phyloP scores from a whole-genome alignment of 495 filamentous ascomycete species.

The Neurospora terricola region DNA sequence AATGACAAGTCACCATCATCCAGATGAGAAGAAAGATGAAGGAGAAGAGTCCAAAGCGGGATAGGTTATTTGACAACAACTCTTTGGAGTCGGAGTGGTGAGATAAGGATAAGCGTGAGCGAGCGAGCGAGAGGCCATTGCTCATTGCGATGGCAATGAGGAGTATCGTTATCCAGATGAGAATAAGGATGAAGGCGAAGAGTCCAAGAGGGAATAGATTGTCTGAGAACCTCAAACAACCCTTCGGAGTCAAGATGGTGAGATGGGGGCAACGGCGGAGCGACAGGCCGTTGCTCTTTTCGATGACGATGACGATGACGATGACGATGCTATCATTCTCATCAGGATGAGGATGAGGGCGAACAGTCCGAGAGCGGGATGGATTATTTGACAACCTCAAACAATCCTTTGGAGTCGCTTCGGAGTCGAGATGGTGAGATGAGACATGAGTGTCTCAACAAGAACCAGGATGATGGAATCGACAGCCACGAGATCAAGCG shows the following conservation, averaged over 20 bases:
- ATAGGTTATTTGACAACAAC: neutral
- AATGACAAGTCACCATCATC: neutral
- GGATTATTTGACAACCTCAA: neutral
- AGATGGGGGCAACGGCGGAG: neutral
- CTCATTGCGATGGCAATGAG: neutral
- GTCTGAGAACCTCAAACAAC: neutral
- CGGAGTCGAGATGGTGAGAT: neutral
- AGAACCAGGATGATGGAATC: neutral
- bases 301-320: neutral
- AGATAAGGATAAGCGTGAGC: neutral
- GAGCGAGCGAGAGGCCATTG: neutral
- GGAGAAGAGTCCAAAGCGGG: too few relatives aligned
- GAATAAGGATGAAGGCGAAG: neutral
- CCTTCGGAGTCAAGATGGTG: neutral
- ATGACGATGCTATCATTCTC: neutral
- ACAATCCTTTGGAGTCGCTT: neutral
- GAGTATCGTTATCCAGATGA: neutral
- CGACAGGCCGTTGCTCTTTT: neutral
- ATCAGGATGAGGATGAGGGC: neutral
- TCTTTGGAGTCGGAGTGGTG: neutral
- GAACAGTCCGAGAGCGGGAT: neutral
- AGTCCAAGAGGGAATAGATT: neutral
- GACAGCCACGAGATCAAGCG: neutral
- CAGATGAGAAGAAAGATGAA: neutral
- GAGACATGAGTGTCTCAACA: neutral